Evolutionary conservation across 75 land plant species (phyloP), one percentile per base, ranked within the genome.

Genomic region (Cryptomeria japonica): DNA sequence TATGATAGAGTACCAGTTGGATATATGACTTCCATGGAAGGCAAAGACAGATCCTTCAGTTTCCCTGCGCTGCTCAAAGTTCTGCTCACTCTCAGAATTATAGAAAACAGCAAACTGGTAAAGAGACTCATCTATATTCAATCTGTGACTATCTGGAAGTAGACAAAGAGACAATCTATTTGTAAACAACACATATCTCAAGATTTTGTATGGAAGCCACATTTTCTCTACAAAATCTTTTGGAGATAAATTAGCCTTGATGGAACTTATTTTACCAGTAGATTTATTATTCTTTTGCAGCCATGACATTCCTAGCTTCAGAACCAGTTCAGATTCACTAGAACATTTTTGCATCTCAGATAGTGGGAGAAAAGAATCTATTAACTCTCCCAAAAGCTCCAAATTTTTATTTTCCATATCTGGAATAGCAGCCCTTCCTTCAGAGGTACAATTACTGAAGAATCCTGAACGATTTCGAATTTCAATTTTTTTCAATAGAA

Each of bases 1-100:
- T 18, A 91, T 85, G 44, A 91, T 89, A 19, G 90, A 91, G 83
- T 89, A 89, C 90, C 90, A 91, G 39, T 91, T 91, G 46, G 84
- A 87, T 46, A 91, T 68, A 11, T 56, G 0, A 80, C 92, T 91
- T 83, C 92, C 92, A 87, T 91, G 92, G 42, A 91, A 91, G 1
- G 88, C 90, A 78, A 91, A 91, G 18, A 91, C 72, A 10, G 92
- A 91, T 6, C 91, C 91, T 22, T 68, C 78, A n/a, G 32, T 41
- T 36, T 86, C 70, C 19, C 75, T 84, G 16, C 61, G 88, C 41
- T 18, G 11, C 34, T 84, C 86, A 58, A 91, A 89, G 55, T 64
- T 25, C 1, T 86, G 86, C 88, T 91, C 92, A 55, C 34, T 79
- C 86, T 91, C 88, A 2, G 92, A 90, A 85, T 91, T 87, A 75